These are phyloP conservation scores for Diaporthe nobilis DNA, from an alignment of 2,329 filamentous ascomycete species.

Conservation along the genomic window DNA sequence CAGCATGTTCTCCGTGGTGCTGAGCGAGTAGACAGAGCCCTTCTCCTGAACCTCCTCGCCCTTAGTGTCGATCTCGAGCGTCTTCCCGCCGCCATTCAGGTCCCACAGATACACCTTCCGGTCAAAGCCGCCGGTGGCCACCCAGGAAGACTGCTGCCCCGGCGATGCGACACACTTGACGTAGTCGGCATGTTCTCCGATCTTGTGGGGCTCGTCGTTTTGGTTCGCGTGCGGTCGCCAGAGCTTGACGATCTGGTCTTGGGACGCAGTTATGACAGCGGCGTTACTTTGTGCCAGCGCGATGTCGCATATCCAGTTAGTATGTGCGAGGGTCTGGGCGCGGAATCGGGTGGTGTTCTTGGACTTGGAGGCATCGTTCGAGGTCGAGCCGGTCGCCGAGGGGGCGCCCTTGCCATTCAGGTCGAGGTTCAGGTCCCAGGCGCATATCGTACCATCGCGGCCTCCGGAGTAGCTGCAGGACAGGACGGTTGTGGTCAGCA, in stretches of 20 bases:
- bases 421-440: conserved; percentile 89
- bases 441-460: conserved; percentile 94
- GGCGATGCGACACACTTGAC: conserved; percentile 94
- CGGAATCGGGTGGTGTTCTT: conserved; percentile 70
- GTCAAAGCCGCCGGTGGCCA: conserved; percentile 94
- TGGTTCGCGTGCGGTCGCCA: conserved; percentile 84
- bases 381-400: conserved; percentile 46
- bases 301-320: conserved; percentile 97
- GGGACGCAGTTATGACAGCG: conserved; percentile 89
- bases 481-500: conserved; percentile 47
- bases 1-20: conserved; percentile 83
- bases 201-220: conserved; percentile 79
- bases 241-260: conserved; percentile 93
- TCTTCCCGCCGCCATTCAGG: conserved; percentile 87
- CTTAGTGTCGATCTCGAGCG: conserved; percentile 85
- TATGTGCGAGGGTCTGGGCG: conserved; percentile 80
- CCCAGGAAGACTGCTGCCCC: conserved; percentile 76
- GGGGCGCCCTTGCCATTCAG: conserved; percentile 55
- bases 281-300: conserved; percentile 82
- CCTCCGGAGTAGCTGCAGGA: conserved; percentile 88
- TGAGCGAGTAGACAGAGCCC: conserved; percentile 94
- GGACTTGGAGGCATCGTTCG: conserved; percentile 53
- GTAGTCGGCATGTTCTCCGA: conserved; percentile 95
- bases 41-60: conserved; percentile 90
- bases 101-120: conserved; percentile 96